Percentiles rank a stretch among this genome's conserved stretches.
These are phyloP conservation scores for Neonectria coccinea DNA, from an alignment of 2,329 filamentous ascomycete genomes.

Conservation along the genomic window DNA sequence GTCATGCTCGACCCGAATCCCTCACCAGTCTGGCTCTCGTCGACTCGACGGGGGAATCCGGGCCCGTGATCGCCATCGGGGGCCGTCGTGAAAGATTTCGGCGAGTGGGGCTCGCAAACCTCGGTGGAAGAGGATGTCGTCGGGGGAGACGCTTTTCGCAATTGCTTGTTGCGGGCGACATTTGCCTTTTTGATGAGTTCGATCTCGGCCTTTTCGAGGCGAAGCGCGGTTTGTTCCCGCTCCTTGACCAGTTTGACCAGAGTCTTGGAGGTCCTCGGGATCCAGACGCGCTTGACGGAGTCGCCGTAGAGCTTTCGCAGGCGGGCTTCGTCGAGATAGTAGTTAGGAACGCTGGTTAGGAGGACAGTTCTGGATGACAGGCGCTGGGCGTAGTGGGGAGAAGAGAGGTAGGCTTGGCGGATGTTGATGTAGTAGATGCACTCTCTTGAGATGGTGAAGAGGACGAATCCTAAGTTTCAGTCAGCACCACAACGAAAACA, in stretches of 20 bases:
- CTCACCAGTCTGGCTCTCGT: conserved; percentile 13
- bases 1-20: conserved; percentile 31
- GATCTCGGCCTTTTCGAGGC: conserved; percentile 88
- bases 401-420: conserved; percentile 90
- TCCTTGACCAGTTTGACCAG: conserved; percentile 85
- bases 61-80: conserved; percentile 27
- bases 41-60: conserved; percentile 17
- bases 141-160: conserved; percentile 17
- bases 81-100: conserved; percentile 28
- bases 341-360: conserved; percentile 83
- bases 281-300: conserved; percentile 85
- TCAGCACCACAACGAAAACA: conserved; percentile 21
- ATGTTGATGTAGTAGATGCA: conserved; percentile 93
- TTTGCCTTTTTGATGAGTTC: conserved; percentile 86
- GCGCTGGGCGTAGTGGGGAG: conserved; percentile 84
- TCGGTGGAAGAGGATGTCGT: conserved; percentile 27
- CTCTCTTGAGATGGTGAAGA: conserved; percentile 89
- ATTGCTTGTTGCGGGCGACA: conserved; percentile 71
- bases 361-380: conserved; percentile 92
- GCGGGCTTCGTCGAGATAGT: conserved; percentile 81
- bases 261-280: conserved; percentile 80
- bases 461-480: conserved; percentile 74
- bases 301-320: conserved; percentile 85
- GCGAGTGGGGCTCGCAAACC: conserved; percentile 27
- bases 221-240: conserved; percentile 81